Evolutionary conservation across 2,329 filamentous ascomycete species (phyloP), one percentile per base, ranked within the genome.

Genomic region (Penicillium sp.): DNA sequence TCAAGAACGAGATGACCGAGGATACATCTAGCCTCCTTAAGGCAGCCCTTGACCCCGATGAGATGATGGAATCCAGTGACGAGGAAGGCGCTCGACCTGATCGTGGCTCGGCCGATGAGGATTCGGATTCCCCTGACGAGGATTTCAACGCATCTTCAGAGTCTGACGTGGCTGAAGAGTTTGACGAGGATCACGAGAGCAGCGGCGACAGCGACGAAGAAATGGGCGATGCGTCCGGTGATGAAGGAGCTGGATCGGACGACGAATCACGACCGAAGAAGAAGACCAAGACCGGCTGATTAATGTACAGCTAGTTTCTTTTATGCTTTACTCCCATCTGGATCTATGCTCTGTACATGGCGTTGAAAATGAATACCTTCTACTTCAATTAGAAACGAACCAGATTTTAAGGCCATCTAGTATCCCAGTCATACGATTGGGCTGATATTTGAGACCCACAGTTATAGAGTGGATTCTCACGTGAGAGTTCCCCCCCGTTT

Each of bases 1-100:
- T 96, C 56, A 98, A 97, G 87, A 99, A 99, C 75, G 95, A 99
- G 78, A 97, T 99, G 80, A 89, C 96, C 60, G 95, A 97, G 73
- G 95, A 99, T 67, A 80, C 83, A 31, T 80, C 81, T 45, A 79
- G 82, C 1, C 79, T 88, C 57, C 84, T 97, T 58, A 90, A 90
- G 31, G 90, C 90, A 11, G 92, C 91, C 22, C 84, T 97, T 59
- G 85, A 91, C 59, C 88, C 96, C 66, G 89, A 95, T 63, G 91
- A 87, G 70, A 88, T 87, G 66, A 89, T 87, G 67, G 89, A 87
- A 62, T 93, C 90, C 26, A 93, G 96, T 64, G 92, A 96, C 59
- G 90, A 92, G 62, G 88, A 90, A 43, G 89, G 88, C 27, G 84
- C 76, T 58, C 84, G 85, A 63, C 85, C 88, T 2, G 91, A 95